Conservation (phyloP, 208 protist genomes). For the Wallacemonas sp. region DNA sequence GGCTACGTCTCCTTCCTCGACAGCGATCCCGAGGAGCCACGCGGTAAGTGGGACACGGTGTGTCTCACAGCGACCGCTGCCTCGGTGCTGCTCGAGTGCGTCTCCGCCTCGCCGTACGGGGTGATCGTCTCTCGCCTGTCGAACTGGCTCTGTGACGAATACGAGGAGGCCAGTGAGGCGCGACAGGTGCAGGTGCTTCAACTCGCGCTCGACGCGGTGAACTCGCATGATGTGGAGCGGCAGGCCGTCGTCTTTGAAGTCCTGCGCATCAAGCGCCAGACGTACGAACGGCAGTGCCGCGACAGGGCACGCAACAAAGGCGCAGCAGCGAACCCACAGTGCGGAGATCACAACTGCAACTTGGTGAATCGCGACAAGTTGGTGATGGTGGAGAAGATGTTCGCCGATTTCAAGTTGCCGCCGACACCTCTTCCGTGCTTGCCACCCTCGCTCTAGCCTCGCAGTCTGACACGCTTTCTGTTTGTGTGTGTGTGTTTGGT, state of each 20-base stretch:
- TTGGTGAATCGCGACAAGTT: slow-evolving; percentile 17
- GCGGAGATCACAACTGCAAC: background rate
- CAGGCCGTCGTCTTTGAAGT: slow-evolving; percentile 31
- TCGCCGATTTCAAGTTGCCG: background rate
- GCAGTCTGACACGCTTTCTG: no score
- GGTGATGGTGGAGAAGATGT: slow-evolving; percentile 5
- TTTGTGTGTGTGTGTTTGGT: background rate
- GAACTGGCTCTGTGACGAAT: slow-evolving; percentile 40
- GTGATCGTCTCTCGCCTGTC: slow-evolving; percentile 29
- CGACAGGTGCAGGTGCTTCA: slow-evolving; percentile 13
- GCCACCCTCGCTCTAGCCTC: background rate
- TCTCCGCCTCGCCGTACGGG: slow-evolving; percentile 23
- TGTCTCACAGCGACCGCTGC: slow-evolving; percentile 33
- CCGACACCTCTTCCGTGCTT: background rate
- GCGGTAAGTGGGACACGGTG: slow-evolving; percentile 28
- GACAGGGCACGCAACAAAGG: background rate
- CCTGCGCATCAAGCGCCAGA: slow-evolving; percentile 17
- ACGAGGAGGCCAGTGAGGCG: background rate
- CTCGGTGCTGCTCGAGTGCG: slow-evolving; percentile 26
- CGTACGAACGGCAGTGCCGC: background rate
- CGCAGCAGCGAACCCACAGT: background rate
- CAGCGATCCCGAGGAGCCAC: background rate
- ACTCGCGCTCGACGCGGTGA: background rate
- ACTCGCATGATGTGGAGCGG: slow-evolving; percentile 18
- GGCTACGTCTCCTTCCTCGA: background rate